Evolutionary conservation across 2,329 filamentous ascomycete species (phyloP), one percentile per base, ranked within the genome.

Genomic region (Arthrobotrys pseudoclavata): DNA sequence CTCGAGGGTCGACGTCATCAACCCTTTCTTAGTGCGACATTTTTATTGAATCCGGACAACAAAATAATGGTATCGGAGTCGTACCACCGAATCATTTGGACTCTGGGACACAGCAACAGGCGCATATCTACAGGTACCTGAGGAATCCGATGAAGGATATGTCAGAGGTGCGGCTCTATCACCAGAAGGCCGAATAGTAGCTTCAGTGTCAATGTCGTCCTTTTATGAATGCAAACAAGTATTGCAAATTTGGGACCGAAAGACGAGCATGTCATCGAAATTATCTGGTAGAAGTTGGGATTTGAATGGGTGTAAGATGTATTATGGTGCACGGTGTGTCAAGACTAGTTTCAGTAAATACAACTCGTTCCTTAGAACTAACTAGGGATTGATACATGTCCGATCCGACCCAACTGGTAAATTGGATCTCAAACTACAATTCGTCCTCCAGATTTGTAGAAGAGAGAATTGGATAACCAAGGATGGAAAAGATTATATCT

Each of bases 61-160:
- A 91, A 93, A 67, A 94, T 94, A 74, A 97, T 99, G 82, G 96
- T 95, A 4, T 98, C 96, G 4, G 96, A 95, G 53, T 96, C 92
- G 83, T 95, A 95, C 70, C 96, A 98, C 82, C 97, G 88, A 81
- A 77, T 12, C 1, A n/a, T 74, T n/a, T 24, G 3, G 24, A 37
- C 74, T 77, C 13, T 77, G 74, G 74, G 48, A 77, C 40, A 18
- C 37, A 40, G 24, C 13, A 10, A 62, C 50, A 26, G 45, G 50
- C 12, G 18, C 7, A n/a, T 6, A 10, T n/a, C 24, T 55, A 26
- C 57, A 37, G 6, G 42, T 15, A 5, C 37, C 69, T 5, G 42
- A 53, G 20, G 53, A 61, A 6, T 50, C 68, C 26, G 42, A 37
- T 15, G 18, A 3, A 37, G 6, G 2, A 22, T 10, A 9, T 22